Conservation (phyloP, 2,329 filamentous ascomycete genomes). For the Myriosclerotinia duriaeana region DNA sequence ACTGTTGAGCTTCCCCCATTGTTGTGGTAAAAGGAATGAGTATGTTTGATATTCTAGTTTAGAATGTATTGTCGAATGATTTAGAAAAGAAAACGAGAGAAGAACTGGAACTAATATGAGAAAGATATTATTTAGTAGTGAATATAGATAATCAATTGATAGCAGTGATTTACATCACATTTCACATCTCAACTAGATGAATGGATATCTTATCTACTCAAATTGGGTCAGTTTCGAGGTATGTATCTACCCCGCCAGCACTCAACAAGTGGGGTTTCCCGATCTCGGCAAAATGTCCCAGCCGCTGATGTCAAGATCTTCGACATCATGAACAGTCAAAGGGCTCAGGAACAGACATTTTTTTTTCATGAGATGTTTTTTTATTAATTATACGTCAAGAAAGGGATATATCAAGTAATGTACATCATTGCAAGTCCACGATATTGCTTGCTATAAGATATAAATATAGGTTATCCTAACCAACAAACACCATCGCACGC, state of each 20-base stretch:
- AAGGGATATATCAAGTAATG: not conserved
- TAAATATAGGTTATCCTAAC: no score
- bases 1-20: conserved; percentile 1
- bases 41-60: no score
- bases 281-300: conserved; percentile 18
- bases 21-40: not conserved
- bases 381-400: not conserved
- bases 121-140: not conserved
- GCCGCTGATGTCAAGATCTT: not conserved
- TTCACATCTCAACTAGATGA: not conserved
- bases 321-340: not conserved
- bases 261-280: conserved; percentile 18
- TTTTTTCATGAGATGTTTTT: not conserved
- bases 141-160: not conserved
- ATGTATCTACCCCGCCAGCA: not conserved
- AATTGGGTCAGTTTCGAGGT: conserved; percentile 2
- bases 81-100: not conserved
- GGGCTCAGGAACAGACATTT: not conserved
- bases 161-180: not conserved
- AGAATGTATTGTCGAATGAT: not conserved
- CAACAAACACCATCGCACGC: conserved; percentile 9
- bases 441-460: no score
- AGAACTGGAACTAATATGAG: no score
- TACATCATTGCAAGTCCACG: not conserved
- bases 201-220: not conserved